Conservation (phyloP, 768 basidiomycete species). For the Exidia glandulosa region DNA sequence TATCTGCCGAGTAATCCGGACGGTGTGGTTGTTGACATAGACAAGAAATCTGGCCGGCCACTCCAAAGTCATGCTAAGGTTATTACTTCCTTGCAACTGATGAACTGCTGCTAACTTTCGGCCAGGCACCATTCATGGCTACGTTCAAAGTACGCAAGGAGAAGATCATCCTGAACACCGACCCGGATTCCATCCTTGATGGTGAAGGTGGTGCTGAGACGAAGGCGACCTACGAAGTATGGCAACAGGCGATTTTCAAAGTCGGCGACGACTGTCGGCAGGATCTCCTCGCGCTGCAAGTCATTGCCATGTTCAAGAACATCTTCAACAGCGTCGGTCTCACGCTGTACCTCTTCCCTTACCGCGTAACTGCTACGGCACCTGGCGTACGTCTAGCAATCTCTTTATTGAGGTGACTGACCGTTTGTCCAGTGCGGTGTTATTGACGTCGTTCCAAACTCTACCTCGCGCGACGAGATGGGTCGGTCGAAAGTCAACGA, state of each 20-base stretch:
- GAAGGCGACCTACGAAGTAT: slow-evolving; percentile 63
- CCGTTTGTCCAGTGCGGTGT: slow-evolving; percentile 67
- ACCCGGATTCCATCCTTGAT: slow-evolving; percentile 66
- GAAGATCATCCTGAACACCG: slow-evolving; percentile 47
- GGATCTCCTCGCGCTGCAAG: slow-evolving; percentile 91
- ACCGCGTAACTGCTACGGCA: slow-evolving; percentile 92
- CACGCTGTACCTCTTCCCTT: slow-evolving; percentile 86
- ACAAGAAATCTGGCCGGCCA: slow-evolving; percentile 91
- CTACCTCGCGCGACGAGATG: slow-evolving; percentile 98
- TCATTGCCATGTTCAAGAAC: slow-evolving; percentile 99
- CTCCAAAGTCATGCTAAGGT: slow-evolving; percentile 98
- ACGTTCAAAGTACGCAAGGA: slow-evolving; percentile 98
- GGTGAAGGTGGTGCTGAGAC: slow-evolving; percentile 46
- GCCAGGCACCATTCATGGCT: slow-evolving; percentile 97
- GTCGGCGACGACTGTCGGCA: slow-evolving; percentile 99
- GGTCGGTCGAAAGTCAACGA: slow-evolving; percentile 97
- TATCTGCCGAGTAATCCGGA: slow-evolving; percentile 97
- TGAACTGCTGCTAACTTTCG: slow-evolving; percentile 2
- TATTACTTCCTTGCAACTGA: slow-evolving; percentile 1
- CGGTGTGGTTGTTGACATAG: slow-evolving; percentile 91
- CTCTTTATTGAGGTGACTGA: slow-evolving; percentile 1
- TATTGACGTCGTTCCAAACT: slow-evolving; percentile 95
- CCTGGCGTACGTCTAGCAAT: slow-evolving; percentile 66
- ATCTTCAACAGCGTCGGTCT: slow-evolving; percentile 85
- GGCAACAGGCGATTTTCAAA: slow-evolving; percentile 99